Conservation (phyloP, 163 green algal species). For the Botryococcus braunii region DNA sequence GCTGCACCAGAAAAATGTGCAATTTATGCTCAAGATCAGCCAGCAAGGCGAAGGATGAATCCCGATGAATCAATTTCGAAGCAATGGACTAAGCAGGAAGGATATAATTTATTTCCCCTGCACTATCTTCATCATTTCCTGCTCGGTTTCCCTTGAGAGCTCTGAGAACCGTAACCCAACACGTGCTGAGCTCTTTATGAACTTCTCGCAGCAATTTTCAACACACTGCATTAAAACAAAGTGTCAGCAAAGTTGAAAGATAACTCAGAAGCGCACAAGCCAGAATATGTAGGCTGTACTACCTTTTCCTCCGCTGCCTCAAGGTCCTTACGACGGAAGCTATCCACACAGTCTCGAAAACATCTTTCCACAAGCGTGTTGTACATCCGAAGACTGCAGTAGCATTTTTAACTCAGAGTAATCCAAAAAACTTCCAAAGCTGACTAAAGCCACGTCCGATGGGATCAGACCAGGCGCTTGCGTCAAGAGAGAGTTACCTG, state of each 20-base stretch:
- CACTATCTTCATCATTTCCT: slow-evolving; percentile 42
- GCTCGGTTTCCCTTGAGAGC: slow-evolving; percentile 37
- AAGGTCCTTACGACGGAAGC: slow-evolving; percentile 88
- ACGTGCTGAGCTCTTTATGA: slow-evolving; percentile 85
- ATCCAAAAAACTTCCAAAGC: background rate
- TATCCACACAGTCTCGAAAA: slow-evolving; percentile 88
- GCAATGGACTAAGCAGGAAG: no score
- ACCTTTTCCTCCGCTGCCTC: slow-evolving; percentile 85
- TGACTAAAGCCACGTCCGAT: background rate
- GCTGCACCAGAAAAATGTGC: no score
- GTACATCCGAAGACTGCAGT: slow-evolving; percentile 88
- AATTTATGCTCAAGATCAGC: no score
- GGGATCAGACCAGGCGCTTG: background rate
- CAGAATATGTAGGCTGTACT: no score
- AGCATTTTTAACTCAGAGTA: background rate
- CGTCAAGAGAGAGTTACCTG: slow-evolving; percentile 42
- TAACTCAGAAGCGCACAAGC: no score
- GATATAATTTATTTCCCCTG: slow-evolving; percentile 19
- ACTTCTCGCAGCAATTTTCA: slow-evolving; percentile 87
- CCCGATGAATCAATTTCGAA: no score
- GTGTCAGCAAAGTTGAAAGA: no score
- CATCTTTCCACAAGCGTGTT: slow-evolving; percentile 93
- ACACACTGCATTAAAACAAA: slow-evolving; percentile 90
- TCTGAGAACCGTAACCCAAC: slow-evolving; percentile 82
- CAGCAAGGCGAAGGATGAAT: no score